phyloP scores from a whole-genome alignment of 768 basidiomycete species.

The Tricholoma furcatifolium region DNA sequence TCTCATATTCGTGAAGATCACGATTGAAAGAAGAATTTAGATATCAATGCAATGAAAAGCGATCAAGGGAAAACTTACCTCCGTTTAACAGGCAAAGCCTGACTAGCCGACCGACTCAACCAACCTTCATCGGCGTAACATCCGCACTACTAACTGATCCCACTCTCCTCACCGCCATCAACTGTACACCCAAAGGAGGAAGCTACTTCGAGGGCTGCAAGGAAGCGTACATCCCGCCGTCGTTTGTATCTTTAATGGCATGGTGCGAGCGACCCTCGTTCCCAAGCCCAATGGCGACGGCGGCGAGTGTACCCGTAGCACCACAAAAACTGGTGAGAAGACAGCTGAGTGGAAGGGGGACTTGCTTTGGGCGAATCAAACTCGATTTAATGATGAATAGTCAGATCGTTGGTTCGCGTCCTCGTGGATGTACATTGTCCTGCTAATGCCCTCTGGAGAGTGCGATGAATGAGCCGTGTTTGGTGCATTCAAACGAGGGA shows the following conservation, averaged over 20 bases:
- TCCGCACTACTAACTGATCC: conserved; percentile 9
- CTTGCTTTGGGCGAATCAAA: conserved; percentile 43
- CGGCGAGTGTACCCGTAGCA: not conserved
- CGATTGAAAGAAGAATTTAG: conserved; percentile 17
- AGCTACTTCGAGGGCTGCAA: not conserved
- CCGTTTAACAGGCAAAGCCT: conserved; percentile 25
- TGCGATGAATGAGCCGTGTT: too few species aligned
- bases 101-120: conserved; percentile 2
- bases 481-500: too few species aligned
- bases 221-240: not conserved
- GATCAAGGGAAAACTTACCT: conserved; percentile 23
- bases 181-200: not conserved
- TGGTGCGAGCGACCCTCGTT: not conserved
- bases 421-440: conserved; percentile 4
- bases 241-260: not conserved
- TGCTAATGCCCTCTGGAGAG: conserved; percentile 29
- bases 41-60: conserved; percentile 2
- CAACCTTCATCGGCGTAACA: not conserved
- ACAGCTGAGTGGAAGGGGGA: conserved; percentile 13
- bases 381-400: conserved; percentile 58
- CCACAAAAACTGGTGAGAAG: conserved; percentile 4
- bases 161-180: conserved; percentile 2
- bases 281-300: not conserved
- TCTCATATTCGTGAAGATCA: conserved; percentile 24
- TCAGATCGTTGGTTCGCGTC: conserved; percentile 53